Percentiles rank a stretch among this genome's conserved stretches.
These are phyloP conservation scores for Myochromella boudieri DNA, from an alignment of 768 basidiomycete genomes.

Conservation along the genomic window DNA sequence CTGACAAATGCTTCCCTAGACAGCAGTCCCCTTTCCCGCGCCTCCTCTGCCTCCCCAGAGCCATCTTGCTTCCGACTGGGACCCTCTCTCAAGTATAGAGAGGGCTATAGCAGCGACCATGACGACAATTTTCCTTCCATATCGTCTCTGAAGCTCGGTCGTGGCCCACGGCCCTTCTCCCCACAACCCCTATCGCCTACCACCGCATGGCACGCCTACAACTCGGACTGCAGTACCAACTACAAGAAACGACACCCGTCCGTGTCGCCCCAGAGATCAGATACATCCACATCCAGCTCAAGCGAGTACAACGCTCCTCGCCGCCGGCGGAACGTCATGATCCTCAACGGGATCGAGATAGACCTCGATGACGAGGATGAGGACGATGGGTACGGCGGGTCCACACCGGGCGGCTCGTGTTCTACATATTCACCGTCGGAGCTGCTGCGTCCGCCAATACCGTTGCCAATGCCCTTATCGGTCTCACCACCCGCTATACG, in stretches of 20 bases:
- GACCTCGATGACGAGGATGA: conserved; percentile 19
- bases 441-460: background rate
- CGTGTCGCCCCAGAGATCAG: conserved; percentile 8
- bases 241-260: conserved; percentile 1
- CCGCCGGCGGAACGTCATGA: conserved; percentile 12
- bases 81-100: conserved; percentile 10
- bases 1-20: conserved; percentile 36
- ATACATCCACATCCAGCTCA: no score
- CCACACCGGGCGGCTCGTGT: background rate
- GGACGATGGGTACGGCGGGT: conserved; percentile 1
- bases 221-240: no score
- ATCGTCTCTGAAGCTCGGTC: background rate
- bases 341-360: conserved; percentile 17
- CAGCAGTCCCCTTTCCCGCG: conserved; percentile 34
- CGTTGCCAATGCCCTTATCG: no score
- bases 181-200: background rate
- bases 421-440: background rate
- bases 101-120: background rate
- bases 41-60: conserved; percentile 32
- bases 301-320: background rate
- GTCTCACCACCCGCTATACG: conserved; percentile 3
- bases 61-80: conserved; percentile 30
- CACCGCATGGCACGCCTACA: conserved; percentile 12
- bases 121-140: background rate
- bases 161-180: background rate